Base-by-base conservation (phyloP, 768 basidiomycete species). In the Dictyophora rubrovolvata region DNA sequence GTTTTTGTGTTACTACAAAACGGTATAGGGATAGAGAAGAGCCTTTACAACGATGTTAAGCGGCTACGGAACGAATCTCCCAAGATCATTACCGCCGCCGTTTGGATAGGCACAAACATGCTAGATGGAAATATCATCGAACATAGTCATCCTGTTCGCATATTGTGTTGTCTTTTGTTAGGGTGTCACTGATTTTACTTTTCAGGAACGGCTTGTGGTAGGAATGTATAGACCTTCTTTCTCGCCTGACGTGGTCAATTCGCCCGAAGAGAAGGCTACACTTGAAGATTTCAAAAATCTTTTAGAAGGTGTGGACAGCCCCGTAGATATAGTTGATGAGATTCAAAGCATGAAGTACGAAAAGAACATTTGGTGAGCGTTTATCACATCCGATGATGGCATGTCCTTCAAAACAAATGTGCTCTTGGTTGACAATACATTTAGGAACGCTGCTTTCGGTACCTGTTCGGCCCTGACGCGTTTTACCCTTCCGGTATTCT, bases 1-100 rank as follows among this genome's bases (percentile, higher is more conserved):
- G 78, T 75, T 1, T 84, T 83, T 65, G 80, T 84, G 1, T 67
- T 87, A 12, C 63, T 85, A 52, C 83, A 89, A 73, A 90, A 90
- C 66, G 87, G 87, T 6, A 70, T 91, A 3, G 81, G 80, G 37
- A 81, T 87, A 11, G 88, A 89, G 66, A 72, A 69, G 35, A 85
- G 86, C 57, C 72, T 88, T 20, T 85, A 86, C 66, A 64, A 77
- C 10, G 76, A 82, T 1, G 58, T 82, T 11, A 73, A 72, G 59
- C 61, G 66, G 9, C 68, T 81, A n/a, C 69, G 66, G 6, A 68
- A 70, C 42, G 71, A 72, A 3, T 70, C 75, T 8, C 82, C 83
- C 0, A 77, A 67, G 23, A 82, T 85, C 36, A 73, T 86, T 36
- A 77, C 78, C 54, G 75, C 77, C 2, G 77, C 82, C 2, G 65